Percentiles rank a stretch among this genome's conserved stretches.
Evolutionary conservation across 2,329 filamentous ascomycete species (phyloP).

Genomic region (Hypoxylon sp.): DNA sequence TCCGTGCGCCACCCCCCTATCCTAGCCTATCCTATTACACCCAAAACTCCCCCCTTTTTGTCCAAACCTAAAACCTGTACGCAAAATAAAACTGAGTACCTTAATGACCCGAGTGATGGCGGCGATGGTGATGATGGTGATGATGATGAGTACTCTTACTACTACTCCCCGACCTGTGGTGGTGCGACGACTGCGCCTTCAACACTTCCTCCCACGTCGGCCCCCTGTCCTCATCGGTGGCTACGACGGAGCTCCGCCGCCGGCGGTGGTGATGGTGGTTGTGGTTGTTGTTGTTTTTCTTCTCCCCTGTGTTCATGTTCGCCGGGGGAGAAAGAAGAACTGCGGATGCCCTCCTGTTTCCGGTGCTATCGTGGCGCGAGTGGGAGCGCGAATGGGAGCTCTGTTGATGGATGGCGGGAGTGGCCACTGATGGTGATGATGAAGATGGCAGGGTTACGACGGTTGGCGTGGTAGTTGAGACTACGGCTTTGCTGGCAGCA

Average conservation of each 20-base stretch:
- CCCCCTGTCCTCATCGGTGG: conserved; percentile 45
- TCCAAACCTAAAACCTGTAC: background rate
- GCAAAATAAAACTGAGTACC: background rate
- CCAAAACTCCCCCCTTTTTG: background rate
- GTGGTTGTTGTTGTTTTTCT: conserved; percentile 28
- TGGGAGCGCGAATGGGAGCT: background rate
- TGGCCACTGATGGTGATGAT: background rate
- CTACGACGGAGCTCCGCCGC: conserved; percentile 10
- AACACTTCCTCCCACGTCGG: conserved; percentile 55
- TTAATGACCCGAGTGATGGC: conserved; percentile 21
- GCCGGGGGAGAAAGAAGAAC: background rate
- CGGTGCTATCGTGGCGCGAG: conserved; percentile 1
- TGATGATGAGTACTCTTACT: conserved; percentile 26
- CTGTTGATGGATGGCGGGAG: background rate
- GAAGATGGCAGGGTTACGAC: background rate
- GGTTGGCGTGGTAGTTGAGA: background rate
- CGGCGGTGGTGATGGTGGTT: conserved; percentile 11
- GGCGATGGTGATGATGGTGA: conserved; percentile 1
- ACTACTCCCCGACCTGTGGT: conserved; percentile 22
- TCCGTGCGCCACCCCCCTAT: background rate
- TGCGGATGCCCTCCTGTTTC: background rate
- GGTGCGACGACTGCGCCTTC: conserved; percentile 29
- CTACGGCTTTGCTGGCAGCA: background rate
- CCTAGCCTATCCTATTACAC: background rate
- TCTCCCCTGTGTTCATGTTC: conserved; percentile 8